Evolutionary conservation across 768 basidiomycete genomes (phyloP).

Genomic region (Rhodosporidiobolus odoratus): DNA sequence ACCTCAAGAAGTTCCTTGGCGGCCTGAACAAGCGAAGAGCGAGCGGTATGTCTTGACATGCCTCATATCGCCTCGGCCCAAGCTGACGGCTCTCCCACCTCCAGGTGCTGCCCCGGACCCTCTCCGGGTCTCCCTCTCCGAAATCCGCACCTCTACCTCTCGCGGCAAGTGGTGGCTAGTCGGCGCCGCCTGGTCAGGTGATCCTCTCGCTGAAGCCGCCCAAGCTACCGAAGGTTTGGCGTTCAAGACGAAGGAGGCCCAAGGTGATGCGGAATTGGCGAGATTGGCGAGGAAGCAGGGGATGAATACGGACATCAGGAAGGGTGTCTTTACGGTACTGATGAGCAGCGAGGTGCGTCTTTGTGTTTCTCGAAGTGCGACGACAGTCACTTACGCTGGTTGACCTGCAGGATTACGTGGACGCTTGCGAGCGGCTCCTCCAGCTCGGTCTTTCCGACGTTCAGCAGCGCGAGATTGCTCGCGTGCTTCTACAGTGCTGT

Average conservation of each 20-base stretch:
- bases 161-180: slow-evolving; percentile 99
- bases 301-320: slow-evolving; percentile 94
- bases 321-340: slow-evolving; percentile 83
- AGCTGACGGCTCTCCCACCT: too few species aligned
- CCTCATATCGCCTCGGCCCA: not conserved
- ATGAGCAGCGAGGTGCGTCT: slow-evolving; percentile 86
- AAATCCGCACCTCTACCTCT: slow-evolving; percentile 73
- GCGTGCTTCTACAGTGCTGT: slow-evolving; percentile 85
- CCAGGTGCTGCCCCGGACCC: slow-evolving; percentile 54
- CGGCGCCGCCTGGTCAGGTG: slow-evolving; percentile 90
- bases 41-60: slow-evolving; percentile 54
- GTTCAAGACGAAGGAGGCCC: slow-evolving; percentile 42
- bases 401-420: slow-evolving; percentile 73
- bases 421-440: slow-evolving; percentile 83
- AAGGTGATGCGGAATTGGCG: slow-evolving; percentile 50
- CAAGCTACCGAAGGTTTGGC: slow-evolving; percentile 35
- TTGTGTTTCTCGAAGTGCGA: not conserved
- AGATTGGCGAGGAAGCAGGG: slow-evolving; percentile 89
- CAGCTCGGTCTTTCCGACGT: slow-evolving; percentile 77
- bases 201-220: slow-evolving; percentile 68
- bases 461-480: slow-evolving; percentile 91
- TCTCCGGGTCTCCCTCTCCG: slow-evolving; percentile 74
- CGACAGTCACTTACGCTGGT: not conserved
- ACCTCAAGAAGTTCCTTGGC: slow-evolving; percentile 81
- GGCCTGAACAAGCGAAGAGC: slow-evolving; percentile 66